Conservation (phyloP, 2,329 filamentous ascomycete genomes). For the Aspergillus sp. region DNA sequence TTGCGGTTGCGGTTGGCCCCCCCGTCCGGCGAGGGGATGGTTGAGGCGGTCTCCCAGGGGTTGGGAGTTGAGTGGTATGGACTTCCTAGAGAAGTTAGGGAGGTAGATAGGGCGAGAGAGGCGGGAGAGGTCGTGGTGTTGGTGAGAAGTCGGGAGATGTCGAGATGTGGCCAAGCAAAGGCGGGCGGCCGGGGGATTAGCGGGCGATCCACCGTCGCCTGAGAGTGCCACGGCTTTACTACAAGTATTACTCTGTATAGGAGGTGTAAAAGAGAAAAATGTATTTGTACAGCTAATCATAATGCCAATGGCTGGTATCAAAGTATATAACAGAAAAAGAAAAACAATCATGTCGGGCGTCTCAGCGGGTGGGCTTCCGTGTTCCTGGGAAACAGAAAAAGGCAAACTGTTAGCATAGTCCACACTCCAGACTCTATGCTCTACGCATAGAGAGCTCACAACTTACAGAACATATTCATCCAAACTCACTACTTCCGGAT, state of each 20-base stretch:
- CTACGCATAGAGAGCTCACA: background rate
- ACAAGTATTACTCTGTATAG: too few species aligned
- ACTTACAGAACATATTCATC: conserved; percentile 43
- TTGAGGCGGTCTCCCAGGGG: background rate
- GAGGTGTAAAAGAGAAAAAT: too few species aligned
- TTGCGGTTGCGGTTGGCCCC: background rate
- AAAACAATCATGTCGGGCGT: conserved; percentile 11
- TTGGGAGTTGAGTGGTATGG: background rate
- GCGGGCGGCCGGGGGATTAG: conserved; percentile 1
- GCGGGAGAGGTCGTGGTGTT: background rate
- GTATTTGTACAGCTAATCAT: too few species aligned
- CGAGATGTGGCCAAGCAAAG: background rate
- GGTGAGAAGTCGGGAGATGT: background rate
- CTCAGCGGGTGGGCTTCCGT: conserved; percentile 22
- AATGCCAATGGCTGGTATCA: background rate
- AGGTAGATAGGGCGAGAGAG: too few species aligned
- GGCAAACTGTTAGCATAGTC: background rate
- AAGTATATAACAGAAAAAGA: background rate
- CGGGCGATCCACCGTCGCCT: background rate
- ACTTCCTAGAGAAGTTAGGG: too few species aligned
- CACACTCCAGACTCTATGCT: background rate
- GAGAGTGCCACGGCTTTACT: background rate
- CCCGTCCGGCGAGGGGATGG: background rate
- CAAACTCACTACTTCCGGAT: conserved; percentile 35
- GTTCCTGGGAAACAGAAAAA: conserved; percentile 6